Base-by-base conservation (phyloP, 2,329 filamentous ascomycete species). In the Nemania bipapillata region DNA sequence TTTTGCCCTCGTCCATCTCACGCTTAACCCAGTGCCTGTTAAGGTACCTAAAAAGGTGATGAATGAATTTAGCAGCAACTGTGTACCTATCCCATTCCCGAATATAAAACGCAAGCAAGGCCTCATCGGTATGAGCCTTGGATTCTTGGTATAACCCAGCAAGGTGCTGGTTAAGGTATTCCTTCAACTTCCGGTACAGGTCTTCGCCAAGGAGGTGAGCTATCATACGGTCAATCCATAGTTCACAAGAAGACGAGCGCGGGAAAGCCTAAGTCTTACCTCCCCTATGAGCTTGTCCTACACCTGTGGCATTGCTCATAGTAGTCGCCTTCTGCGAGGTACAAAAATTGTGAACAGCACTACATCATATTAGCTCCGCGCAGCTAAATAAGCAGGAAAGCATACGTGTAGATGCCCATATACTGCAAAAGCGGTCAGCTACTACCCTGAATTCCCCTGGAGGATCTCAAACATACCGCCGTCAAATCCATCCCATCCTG, bases 21-120 rank as follows among this genome's bases (percentile, higher is more conserved):
- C 96, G 88, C 86, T 97, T 99, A 1, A 99, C 96, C 96, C 96
- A 99, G 82, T 99, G 96, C 32, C 96, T 89, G 78, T 99, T 99
- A 28, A 99, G 88, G 78, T 99, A 99, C 62, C 91, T 86, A 85
- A 99, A 99, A 7, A 99, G 84, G 79, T 99, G 95, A 81, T 99
- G 96, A 79, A 97, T 96, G 82, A 97, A 99, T 81, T 96, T 97
- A 68, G 94, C 96, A 0, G 96, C 95, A 15, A 92, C 93, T 1
- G 96, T 99, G 82, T 97, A 99, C 69, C 96, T 89, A 73, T 91
- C 90, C 96, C 96, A 99, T 85, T 99, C 94, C 78, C 92, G 90
- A 80, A 98, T 99, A 80, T 99, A 99, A 81, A 95, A 98, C 22
- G 87, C 86, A 30, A 99, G 87, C 9, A 99, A 86, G 1, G 94